Base-by-base conservation (phyloP, 2,329 filamentous ascomycete genomes). In the Cryphonectria japonica region DNA sequence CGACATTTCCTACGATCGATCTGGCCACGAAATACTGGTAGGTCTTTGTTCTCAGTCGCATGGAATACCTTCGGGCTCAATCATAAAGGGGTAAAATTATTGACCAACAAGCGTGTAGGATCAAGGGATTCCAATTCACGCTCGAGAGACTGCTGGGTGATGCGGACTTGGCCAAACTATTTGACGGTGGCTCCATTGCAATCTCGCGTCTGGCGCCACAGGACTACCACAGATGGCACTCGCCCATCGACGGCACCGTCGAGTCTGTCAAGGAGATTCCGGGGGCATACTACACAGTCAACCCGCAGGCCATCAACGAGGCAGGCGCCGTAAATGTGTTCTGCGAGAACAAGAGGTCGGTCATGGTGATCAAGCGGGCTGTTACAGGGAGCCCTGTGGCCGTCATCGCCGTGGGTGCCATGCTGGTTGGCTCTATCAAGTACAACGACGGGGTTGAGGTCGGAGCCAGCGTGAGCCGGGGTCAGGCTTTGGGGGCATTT, bases 161-260 rank as follows among this genome's bases (percentile, higher is more conserved):
- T 68, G 74, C 73, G 41, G 73, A 80, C 14, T 72, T 80, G 0
- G 79, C 78, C 6, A 71, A 74, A n/a, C 71, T 73, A 34, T 84
- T 81, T 69, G 75, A 75, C 6, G 76, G 80, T 22, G 81, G 78
- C 0, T 76, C 79, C 0, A 75, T 84, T 11, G 82, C 82, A 6
- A 82, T 80, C 69, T 83, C 83, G 69, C 78, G 81, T 5, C 75
- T 85, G 2, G 80, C 78, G 37, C 82, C 82, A 14, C 82, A 84
- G 76, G 82, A 84, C 73, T 84, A 84, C 71, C 83, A 85, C 73
- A 78, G 83, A 5, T 85, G 81, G 72, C 83, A 84, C 75, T 80
- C 79, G 3, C 83, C 83, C 3, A 81, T 84, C 3, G 76, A 76
- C 0, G 83, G 83, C 1, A 79, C 67, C 3, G 76, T 84, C 1